Evolutionary conservation across 2,329 filamentous ascomycete species (phyloP), one percentile per base, ranked within the genome.

Genomic region (Myriosclerotinia curreyana): DNA sequence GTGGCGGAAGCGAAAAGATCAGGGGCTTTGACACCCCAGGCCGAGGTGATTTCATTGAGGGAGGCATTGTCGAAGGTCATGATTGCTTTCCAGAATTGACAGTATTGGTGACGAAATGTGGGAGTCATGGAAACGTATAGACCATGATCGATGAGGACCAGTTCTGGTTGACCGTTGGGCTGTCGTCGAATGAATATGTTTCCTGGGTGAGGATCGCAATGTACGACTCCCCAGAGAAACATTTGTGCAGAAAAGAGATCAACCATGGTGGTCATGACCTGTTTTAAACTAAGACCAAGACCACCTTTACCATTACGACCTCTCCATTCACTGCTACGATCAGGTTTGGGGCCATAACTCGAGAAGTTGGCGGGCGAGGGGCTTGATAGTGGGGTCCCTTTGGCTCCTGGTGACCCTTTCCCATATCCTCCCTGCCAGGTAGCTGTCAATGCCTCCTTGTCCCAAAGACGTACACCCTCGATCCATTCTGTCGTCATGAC

Each of bases 401-500:
- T 83, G 58, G 90, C 88, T 22, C 94, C 93, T 4, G 91, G 90
- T 34, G 90, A 94, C 5, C 91, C 91, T 66, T 85, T 81, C 20
- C 88, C 85, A 79, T 86, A 84, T 8, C 90, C 90, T 28, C 92
- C 93, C 46, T 87, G 78, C 94, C 95, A 98, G 5, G 84, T 81
- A 3, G 83, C 82, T 0, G 86, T 89, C 73, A 97, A 88, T 61
- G 88, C 83, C 64, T 91, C 86, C 75, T 96, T 96, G 72, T 98
- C 94, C 92, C 93, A 96, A 2, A 99, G 81, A 1, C 93, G 84
- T 2, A 96, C 86, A 8, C 95, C 95, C 77, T 99, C 95, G 65
- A 99, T 96, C 95, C 95, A 99, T 75, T 99, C 95, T 0, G 94
- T 92, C 0, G 93, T 96, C 80, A 99, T 88, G 56, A 99, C 87